phyloP scores from a whole-genome alignment of 129 eudicot genomes.

The Pulicaria dysenterica region DNA sequence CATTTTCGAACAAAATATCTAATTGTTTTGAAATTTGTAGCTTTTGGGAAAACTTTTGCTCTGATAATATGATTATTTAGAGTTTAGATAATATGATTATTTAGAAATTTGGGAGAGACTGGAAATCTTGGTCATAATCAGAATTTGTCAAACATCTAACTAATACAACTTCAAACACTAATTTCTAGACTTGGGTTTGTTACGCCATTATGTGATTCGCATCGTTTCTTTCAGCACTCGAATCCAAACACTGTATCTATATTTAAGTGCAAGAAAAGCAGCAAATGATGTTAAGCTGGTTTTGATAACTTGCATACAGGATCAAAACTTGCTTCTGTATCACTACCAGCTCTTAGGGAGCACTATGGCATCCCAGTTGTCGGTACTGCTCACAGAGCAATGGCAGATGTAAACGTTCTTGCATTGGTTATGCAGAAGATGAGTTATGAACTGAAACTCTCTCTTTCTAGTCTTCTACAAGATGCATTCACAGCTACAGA shows the following conservation, averaged over 20 bases:
- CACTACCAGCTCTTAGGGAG: constrained; percentile 67
- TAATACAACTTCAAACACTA: background rate
- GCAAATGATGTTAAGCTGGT: constrained; percentile 14
- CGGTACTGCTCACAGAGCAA: constrained; percentile 84
- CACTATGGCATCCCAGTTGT: constrained; percentile 48
- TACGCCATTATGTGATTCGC: background rate
- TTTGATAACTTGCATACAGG: constrained; percentile 41
- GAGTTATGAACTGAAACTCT: constrained; percentile 60
- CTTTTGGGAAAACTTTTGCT: too few species aligned
- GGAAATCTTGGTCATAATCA: too few species aligned
- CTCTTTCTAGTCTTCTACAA: constrained; percentile 45
- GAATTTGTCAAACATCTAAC: too few species aligned
- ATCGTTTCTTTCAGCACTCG: background rate
- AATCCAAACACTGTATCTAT: background rate
- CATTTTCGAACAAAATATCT: background rate
- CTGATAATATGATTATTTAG: too few species aligned
- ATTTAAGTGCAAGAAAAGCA: background rate
- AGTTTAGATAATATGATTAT: too few species aligned
- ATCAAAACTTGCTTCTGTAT: constrained; percentile 37
- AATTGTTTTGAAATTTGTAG: too few species aligned
- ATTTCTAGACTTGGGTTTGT: background rate
- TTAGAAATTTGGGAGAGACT: too few species aligned
- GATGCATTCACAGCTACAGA: constrained; percentile 56
- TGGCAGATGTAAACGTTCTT: constrained; percentile 65
- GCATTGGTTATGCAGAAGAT: constrained; percentile 60